Evolutionary conservation across 345 rosid genomes (phyloP), one percentile per base, ranked within the genome.

Genomic region (Lumnitzera littorea): DNA sequence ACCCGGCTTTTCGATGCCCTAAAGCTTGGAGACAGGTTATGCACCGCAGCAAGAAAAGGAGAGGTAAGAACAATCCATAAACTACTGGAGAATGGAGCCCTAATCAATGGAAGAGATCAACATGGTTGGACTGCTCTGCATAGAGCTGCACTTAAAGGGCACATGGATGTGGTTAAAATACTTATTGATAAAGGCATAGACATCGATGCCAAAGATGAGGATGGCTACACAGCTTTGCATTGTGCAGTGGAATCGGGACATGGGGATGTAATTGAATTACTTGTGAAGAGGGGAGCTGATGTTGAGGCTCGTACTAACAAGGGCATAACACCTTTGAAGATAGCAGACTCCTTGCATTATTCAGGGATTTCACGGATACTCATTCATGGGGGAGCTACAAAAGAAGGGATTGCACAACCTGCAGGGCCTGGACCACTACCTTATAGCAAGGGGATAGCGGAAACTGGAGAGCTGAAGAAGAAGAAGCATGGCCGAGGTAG

Each of bases 51-150:
- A 6, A 61, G 88, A n/a, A 70, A 76, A 55, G 91, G 91, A 2
- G 86, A 83, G 17, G 62, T 51, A 15, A 72, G 80, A 52, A 53
- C 62, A 0, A 64, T 83, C 46, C 65, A 64, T n/a, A 72, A 66
- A 55, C 58, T 85, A 50, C 59, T 81, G 1, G 83, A 85, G 61
- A 69, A 62, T 46, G 91, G 91, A 1, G 91, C 88, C 0, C 55
- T 64, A 3, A 71, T 83, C 41, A 79, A 77, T 8, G 83, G 88
- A 3, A 66, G 73, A 1, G 91, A 85, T 65, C 88, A 78, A 46
- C 79, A 83, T 48, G 88, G 91, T 15, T 85, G 91, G 91, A 85
- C 86, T 0, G 83, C 88, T 0, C 65, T 85, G 51, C 88, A 85
- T 36, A 70, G 91, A 50, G 83, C 86, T 1, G 76, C 83, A 2